Evolutionary conservation across 208 protist species (phyloP).

Genomic region (Crithidia brevicula): DNA sequence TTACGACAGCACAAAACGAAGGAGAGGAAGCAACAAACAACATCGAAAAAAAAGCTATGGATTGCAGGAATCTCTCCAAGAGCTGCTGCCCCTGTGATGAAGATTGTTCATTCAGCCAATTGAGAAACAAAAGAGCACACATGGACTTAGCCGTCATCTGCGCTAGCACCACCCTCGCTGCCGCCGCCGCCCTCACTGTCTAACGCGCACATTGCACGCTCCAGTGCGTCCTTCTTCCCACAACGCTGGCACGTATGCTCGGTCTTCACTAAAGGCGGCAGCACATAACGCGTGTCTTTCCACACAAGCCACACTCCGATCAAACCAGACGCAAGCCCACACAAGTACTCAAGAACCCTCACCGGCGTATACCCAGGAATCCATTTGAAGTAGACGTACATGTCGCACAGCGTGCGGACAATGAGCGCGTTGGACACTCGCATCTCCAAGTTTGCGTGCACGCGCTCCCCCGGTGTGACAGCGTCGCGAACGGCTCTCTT

Average conservation of each 20-base stretch:
- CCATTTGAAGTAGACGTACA: constrained; percentile 94
- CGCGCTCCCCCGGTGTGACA: constrained; percentile 15
- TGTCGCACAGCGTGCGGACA: constrained; percentile 82
- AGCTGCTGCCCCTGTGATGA: neutral
- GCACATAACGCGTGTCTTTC: constrained; percentile 61
- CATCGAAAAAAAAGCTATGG: too few relatives aligned
- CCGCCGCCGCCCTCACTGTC: constrained; percentile 25
- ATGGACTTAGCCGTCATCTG: constrained; percentile 17
- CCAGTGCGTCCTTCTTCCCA: constrained; percentile 15
- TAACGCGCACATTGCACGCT: constrained; percentile 24
- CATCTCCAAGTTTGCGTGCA: constrained; percentile 42
- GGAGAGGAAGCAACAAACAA: too few relatives aligned
- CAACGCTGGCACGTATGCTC: neutral
- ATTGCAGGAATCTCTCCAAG: too few relatives aligned
- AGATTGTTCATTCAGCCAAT: too few relatives aligned
- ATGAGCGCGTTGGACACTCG: constrained; percentile 53
- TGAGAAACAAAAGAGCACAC: neutral
- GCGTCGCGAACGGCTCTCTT: constrained; percentile 13
- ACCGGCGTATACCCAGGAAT: constrained; percentile 78
- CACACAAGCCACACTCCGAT: constrained; percentile 82
- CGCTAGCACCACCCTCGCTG: constrained; percentile 20
- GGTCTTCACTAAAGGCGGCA: constrained; percentile 3
- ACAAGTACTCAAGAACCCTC: constrained; percentile 71
- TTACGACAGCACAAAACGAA: too few relatives aligned
- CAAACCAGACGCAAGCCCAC: constrained; percentile 64